Base-by-base conservation (phyloP, 108 stramenopile species). In the Cyclotella baltica region DNA sequence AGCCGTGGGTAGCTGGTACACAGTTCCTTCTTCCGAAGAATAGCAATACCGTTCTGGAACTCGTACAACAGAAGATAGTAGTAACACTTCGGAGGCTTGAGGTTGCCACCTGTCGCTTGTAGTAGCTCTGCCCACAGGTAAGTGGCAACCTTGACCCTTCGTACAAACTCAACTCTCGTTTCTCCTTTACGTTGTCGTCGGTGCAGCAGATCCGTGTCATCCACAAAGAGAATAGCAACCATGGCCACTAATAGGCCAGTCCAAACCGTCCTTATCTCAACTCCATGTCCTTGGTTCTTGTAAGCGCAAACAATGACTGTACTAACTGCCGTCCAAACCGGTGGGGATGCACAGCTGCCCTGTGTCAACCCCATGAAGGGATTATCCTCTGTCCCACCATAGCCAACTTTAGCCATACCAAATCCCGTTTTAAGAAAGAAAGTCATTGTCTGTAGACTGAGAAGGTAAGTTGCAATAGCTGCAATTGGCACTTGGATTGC, bases 111-210 rank as follows among this genome's bases (percentile, higher is more conserved):
- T 30, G 62, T 64, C 0, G 51, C 73, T 53, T 53, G 47, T 0
- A 64, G 58, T 6, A 74, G 34, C 3, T 25, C 35, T n/a, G 56
- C 73, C 73, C 73, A 74, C 10, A 30, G n/a, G 1, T 48, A 33
- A 0, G 30, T 52, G 2, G 62, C 50, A 18, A 0, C 9, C 23
- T 74, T 47, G 0, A 53, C 51, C 0, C 20, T 0, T 2, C 1
- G 0, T 0, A 36, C 34, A 8, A 74, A 47, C 19, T 74, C 33
- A 0, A 0, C n/a, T 0, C 19, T 10, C 3, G 62, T 5, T 2
- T 20, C 3, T 0, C 19, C 6, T 0, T 10, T 0, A 0, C 10
- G 0, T 0, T 0, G 23, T 0, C 29, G 3, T 34, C 9, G 3
- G 19, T 64, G 62, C 0, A 52, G 35, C 0, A 53, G 48, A 22